Percentiles rank a stretch among this genome's conserved stretches.
Evolutionary conservation across 352 stramenopile genomes (phyloP).

Genomic region (Peronosclerospora sorghi): DNA sequence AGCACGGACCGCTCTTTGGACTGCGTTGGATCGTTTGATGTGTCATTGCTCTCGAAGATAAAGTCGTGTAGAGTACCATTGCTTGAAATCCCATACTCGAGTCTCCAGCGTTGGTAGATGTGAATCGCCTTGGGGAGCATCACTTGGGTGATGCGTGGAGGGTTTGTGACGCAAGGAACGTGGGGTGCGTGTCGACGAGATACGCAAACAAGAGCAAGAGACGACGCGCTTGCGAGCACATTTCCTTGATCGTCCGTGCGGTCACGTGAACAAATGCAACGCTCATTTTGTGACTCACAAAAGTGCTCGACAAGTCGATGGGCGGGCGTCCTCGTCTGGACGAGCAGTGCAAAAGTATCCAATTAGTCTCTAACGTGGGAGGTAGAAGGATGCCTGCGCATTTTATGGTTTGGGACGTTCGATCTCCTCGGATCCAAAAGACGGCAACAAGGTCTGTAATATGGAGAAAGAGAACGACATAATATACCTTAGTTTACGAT

Average conservation of each 20-base stretch:
- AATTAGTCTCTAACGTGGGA: too few relatives aligned
- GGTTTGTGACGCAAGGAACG: conserved; percentile 33
- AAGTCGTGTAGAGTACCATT: too few relatives aligned
- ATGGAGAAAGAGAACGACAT: too few relatives aligned
- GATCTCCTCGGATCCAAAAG: too few relatives aligned
- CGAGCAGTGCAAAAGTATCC: too few relatives aligned
- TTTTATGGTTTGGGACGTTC: too few relatives aligned
- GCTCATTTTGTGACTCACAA: conserved; percentile 39
- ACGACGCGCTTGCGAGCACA: conserved; percentile 49
- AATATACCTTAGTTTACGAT: too few relatives aligned
- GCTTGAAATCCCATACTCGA: conserved; percentile 52
- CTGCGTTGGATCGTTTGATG: too few relatives aligned
- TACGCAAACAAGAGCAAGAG: conserved; percentile 58
- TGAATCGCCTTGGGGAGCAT: conserved; percentile 51
- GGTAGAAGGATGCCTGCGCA: too few relatives aligned
- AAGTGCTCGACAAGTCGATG: conserved; percentile 23
- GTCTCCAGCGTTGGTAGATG: conserved; percentile 59
- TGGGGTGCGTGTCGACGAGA: conserved; percentile 41
- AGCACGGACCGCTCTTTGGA: conserved; percentile 32
- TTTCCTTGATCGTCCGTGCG: conserved; percentile 45
- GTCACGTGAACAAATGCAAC: conserved; percentile 54
- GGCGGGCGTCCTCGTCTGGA: too few relatives aligned
- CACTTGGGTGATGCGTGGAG: conserved; percentile 31
- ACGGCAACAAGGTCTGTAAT: too few relatives aligned
- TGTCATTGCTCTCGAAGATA: too few relatives aligned